phyloP scores from a whole-genome alignment of 768 basidiomycete species.

The Candolleomyces aberdarensis region DNA sequence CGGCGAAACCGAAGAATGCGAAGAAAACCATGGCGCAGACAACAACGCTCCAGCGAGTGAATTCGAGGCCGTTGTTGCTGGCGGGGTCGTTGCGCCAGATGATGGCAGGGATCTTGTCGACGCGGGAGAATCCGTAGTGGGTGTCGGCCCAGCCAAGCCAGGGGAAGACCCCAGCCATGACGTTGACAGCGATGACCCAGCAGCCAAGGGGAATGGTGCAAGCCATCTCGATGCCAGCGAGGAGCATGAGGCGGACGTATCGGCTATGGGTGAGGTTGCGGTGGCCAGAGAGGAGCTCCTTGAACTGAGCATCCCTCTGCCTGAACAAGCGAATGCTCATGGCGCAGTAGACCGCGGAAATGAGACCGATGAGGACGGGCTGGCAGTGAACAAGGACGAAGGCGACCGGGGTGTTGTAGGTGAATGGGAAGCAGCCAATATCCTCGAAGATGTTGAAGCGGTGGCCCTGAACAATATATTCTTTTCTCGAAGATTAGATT shows the following conservation, averaged over 20 bases:
- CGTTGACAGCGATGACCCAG: slow-evolving; percentile 37
- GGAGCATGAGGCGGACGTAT: slow-evolving; percentile 56
- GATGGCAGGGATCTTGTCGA: slow-evolving; percentile 39
- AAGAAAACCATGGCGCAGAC: slow-evolving; percentile 58
- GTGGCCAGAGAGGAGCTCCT: slow-evolving; percentile 36
- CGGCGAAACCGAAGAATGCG: slow-evolving; percentile 62
- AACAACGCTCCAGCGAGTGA: slow-evolving; percentile 46
- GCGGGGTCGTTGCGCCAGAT: slow-evolving; percentile 35
- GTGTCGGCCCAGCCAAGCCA: slow-evolving; percentile 50
- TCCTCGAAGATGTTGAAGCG: slow-evolving; percentile 60
- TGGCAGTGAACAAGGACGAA: slow-evolving; percentile 41
- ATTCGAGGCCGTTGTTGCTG: slow-evolving; percentile 29
- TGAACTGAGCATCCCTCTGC: slow-evolving; percentile 39
- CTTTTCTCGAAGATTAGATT: slow-evolving; percentile 17
- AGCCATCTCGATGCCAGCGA: slow-evolving; percentile 45
- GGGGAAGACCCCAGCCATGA: slow-evolving; percentile 24
- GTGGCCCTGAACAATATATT: slow-evolving; percentile 53
- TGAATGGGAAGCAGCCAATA: slow-evolving; percentile 51
- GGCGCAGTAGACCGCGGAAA: slow-evolving; percentile 36
- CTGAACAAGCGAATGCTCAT: slow-evolving; percentile 41
- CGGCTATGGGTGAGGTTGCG: slow-evolving; percentile 43
- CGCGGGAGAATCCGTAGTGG: slow-evolving; percentile 46
- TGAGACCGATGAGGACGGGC: slow-evolving; percentile 38
- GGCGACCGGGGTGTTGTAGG: slow-evolving; percentile 45
- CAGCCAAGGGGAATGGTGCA: slow-evolving; percentile 44